Evolutionary conservation across 2,329 filamentous ascomycete genomes (phyloP).

Genomic region (Samsoniella hepiali): DNA sequence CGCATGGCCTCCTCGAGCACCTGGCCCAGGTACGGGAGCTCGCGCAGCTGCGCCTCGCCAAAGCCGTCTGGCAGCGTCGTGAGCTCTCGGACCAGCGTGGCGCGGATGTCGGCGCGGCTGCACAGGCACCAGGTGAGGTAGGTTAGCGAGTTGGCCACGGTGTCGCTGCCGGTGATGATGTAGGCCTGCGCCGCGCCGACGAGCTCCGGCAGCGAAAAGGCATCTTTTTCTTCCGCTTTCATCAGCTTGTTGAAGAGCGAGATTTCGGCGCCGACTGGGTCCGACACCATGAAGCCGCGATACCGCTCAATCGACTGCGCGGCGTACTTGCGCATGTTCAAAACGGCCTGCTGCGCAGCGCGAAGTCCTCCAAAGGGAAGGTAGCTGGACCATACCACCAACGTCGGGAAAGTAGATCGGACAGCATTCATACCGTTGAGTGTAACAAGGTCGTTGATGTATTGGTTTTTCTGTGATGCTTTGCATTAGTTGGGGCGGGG

Average conservation of each 20-base stretch:
- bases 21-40: slow-evolving; percentile 36
- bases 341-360: background rate
- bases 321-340: slow-evolving; percentile 23
- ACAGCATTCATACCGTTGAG: slow-evolving; percentile 25
- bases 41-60: slow-evolving; percentile 32
- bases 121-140: slow-evolving; percentile 40
- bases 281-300: slow-evolving; percentile 23
- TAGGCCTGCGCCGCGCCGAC: slow-evolving; percentile 23
- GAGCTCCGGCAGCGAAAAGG: slow-evolving; percentile 15
- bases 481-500: no score
- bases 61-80: slow-evolving; percentile 24
- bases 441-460: background rate
- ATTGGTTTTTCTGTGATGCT: background rate
- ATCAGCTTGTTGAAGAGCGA: background rate
- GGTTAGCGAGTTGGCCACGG: slow-evolving; percentile 44
- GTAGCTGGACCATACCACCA: slow-evolving; percentile 25
- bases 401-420: slow-evolving; percentile 27
- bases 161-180: slow-evolving; percentile 47
- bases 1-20: slow-evolving; percentile 42
- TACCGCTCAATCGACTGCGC: slow-evolving; percentile 29
- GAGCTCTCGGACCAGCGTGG: slow-evolving; percentile 27
- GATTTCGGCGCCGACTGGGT: slow-evolving; percentile 22
- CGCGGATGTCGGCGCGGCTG: slow-evolving; percentile 23
- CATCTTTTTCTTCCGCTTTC: slow-evolving; percentile 20
- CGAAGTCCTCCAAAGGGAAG: background rate